Percentiles rank a stretch among this genome's conserved stretches.
These are phyloP conservation scores for Suillus variegatus DNA, from an alignment of 768 basidiomycete genomes.

Conservation along the genomic window DNA sequence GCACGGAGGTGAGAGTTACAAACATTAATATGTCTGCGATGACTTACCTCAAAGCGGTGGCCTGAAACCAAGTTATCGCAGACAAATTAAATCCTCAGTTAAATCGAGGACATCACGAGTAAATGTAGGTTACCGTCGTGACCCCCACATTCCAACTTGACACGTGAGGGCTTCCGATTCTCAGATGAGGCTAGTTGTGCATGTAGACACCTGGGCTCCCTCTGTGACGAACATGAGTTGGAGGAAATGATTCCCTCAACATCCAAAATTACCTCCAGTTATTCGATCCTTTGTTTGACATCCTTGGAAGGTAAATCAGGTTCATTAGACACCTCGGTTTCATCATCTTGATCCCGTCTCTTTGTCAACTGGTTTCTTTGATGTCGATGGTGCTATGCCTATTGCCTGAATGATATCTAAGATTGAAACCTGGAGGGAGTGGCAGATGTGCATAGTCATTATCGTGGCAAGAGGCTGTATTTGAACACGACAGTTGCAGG, in stretches of 20 bases:
- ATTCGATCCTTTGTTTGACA: background rate
- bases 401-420: constrained; percentile 20
- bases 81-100: background rate
- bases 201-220: constrained; percentile 19
- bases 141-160: constrained; percentile 15
- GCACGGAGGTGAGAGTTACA: background rate
- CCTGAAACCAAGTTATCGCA: no score
- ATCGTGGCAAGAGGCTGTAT: constrained; percentile 12
- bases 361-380: constrained; percentile 4
- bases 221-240: background rate
- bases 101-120: background rate
- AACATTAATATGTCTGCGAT: background rate
- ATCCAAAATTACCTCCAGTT: background rate
- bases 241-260: background rate
- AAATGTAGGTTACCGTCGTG: background rate
- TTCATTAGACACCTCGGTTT: background rate
- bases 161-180: constrained; percentile 13
- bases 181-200: constrained; percentile 6
- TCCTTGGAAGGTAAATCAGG: background rate
- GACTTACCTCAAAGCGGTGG: background rate
- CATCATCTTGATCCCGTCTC: background rate
- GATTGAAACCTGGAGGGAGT: background rate
- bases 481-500: constrained; percentile 17
- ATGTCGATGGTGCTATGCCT: constrained; percentile 13
- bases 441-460: background rate